Evolutionary conservation across 306 rosid genomes (phyloP), one percentile per base, ranked within the genome.

Genomic region (Sophora flavescens): DNA sequence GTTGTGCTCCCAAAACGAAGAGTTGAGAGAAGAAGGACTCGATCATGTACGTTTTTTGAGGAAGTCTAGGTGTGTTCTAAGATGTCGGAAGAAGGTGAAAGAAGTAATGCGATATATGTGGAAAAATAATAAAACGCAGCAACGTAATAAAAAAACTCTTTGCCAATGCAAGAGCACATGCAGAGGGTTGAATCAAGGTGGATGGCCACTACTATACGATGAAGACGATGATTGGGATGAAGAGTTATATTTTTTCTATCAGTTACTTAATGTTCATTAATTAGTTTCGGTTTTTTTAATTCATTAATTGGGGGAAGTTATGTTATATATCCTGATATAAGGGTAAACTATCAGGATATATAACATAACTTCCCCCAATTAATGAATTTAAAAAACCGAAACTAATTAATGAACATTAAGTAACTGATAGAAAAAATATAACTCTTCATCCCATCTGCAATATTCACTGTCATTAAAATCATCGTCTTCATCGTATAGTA

Each of bases 361-460:
- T 2, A n/a, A n/a, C n/a, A 30, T 22, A 30, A 30, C 32, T 30
- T 30, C 2, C 32, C n/a, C 32, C 22, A 22, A 22, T n/a, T n/a
- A n/a, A n/a, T n/a, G n/a, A n/a, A n/a, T n/a, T n/a, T n/a, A n/a
- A n/a, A n/a, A n/a, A 28, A 28, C 30, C 2, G 2, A 2, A 28
- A 28, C 30, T 28, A 28, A 2, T 30, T 30, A 30, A 2, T 30
- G 32, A 30, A 30, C 32, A 30, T 30, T 30, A 3, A 30, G 2
- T 30, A 30, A 30, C 32, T 3, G 2, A 30, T 30, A 30, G 32
- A 30, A 30, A 30, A 22, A 22, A 22, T 22, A 22, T 22, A 22
- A 22, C 72, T 82, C 82, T 5, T 66, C 13, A 26, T 82, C 82
- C 79, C 75, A 84, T 50, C 87, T 54, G 13, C 87, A 75, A 57